These are phyloP conservation scores for Thermothielavioides terrestris DNA, from an alignment of 495 filamentous ascomycete genomes.

Conservation along the genomic window DNA sequence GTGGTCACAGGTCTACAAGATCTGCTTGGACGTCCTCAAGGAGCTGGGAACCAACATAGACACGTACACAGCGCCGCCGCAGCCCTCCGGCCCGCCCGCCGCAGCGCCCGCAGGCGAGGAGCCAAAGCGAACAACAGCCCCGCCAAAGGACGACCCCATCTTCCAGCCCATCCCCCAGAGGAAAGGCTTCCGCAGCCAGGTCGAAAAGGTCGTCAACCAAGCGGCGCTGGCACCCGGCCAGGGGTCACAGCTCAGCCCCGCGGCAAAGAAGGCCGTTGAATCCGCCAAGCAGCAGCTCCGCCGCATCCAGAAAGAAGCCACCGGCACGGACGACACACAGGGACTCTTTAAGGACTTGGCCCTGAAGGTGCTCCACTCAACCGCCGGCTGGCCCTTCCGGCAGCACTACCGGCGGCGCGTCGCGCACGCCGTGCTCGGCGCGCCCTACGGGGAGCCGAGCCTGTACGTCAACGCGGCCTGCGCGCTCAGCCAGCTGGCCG, in stretches of 20 bases:
- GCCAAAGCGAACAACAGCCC: slow-evolving; percentile 28
- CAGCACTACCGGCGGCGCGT: slow-evolving; percentile 57
- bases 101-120: slow-evolving; percentile 22
- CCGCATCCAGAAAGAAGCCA: slow-evolving; percentile 34
- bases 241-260: slow-evolving; percentile 32
- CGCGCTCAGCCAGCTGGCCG: slow-evolving; percentile 57
- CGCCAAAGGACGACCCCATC: slow-evolving; percentile 53
- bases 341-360: slow-evolving; percentile 23
- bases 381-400: slow-evolving; percentile 60
- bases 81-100: slow-evolving; percentile 23
- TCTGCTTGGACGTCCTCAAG: slow-evolving; percentile 59
- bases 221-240: slow-evolving; percentile 54
- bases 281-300: slow-evolving; percentile 35
- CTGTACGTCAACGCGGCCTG: slow-evolving; percentile 62
- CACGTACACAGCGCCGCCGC: slow-evolving; percentile 42
- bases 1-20: slow-evolving; percentile 68
- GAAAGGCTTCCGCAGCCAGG: slow-evolving; percentile 38
- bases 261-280: slow-evolving; percentile 28
- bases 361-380: slow-evolving; percentile 38
- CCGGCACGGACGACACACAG: slow-evolving; percentile 35
- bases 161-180: slow-evolving; percentile 42
- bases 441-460: slow-evolving; percentile 55
- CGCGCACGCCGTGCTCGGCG: slow-evolving; percentile 55
- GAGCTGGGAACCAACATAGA: slow-evolving; percentile 57
- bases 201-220: slow-evolving; percentile 46